Base-by-base conservation (phyloP, 169 alveolate species). In the Plasmodium reichenowi region DNA sequence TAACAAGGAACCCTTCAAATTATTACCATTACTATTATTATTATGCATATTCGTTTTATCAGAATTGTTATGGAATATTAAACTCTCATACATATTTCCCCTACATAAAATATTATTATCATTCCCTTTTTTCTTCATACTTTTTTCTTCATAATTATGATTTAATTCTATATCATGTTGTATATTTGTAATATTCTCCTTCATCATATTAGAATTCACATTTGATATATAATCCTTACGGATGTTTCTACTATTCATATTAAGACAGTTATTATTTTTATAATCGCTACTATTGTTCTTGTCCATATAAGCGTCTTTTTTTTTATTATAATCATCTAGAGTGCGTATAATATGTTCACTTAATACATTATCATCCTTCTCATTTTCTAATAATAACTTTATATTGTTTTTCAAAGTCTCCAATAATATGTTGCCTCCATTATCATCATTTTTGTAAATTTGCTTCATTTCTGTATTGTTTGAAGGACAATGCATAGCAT, bases 351-450 rank as follows among this genome's bases (percentile, higher is more conserved):
- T 58, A 13, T 74, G n/a, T 74, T 60, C 48, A 74, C 88, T 74
- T 22, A 74, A 32, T 13, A 45, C 9, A 45, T 24, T 12, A 9
- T 74, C 88, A 15, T 74, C 74, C 9, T 59, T 66, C 32, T 74
- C 88, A 66, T 74, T 13, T 26, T 74, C 74, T 20, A 74, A 54
- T 45, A 74, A 67, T 60, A 17, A 38, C 15, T 66, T 66, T 38
- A 74, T 74, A 29, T 74, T 74, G 45, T 59, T 62, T 50, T 74
- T 74, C 12, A 74, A 60, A 24, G 64, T 52, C 15, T 74, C 74
- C 10, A 38, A 43, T 48, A 38, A n/a, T 10, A 38, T 26, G 24
- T 45, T 17, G 10, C 43, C 62, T 15, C 63, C 47, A 20, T 47
- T 74, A 22, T 47, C 43, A 10, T 17, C 66, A 2, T 38, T 15